phyloP scores from a whole-genome alignment of 441 rosid genomes.

The Dalechampia spathulata region DNA sequence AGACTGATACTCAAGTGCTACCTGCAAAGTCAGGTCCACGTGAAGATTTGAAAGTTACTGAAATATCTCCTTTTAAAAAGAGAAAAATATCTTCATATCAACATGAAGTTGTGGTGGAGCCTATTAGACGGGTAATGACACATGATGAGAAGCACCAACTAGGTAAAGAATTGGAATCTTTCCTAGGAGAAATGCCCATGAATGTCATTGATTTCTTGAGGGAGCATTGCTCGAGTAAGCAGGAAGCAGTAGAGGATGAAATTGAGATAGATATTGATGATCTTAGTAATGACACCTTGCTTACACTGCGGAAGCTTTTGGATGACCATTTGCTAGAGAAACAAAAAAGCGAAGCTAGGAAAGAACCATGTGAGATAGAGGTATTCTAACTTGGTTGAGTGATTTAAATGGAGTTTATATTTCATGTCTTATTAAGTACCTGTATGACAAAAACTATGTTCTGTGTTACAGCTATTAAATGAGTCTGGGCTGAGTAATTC shows the following conservation, averaged over 20 bases:
- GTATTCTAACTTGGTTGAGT: slow-evolving; percentile 25
- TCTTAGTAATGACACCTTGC: slow-evolving; percentile 55
- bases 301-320: slow-evolving; percentile 58
- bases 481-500: slow-evolving; percentile 70
- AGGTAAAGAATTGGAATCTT: slow-evolving; percentile 50
- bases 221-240: slow-evolving; percentile 45
- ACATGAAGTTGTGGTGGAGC: slow-evolving; percentile 31
- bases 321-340: slow-evolving; percentile 60
- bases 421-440: not conserved
- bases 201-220: slow-evolving; percentile 56
- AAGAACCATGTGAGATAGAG: slow-evolving; percentile 77
- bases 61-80: slow-evolving; percentile 30
- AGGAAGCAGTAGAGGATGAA: slow-evolving; percentile 53
- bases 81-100: slow-evolving; percentile 31
- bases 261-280: slow-evolving; percentile 83
- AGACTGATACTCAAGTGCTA: slow-evolving; percentile 15
- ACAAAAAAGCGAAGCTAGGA: slow-evolving; percentile 36
- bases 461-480: slow-evolving; percentile 43
- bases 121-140: slow-evolving; percentile 42
- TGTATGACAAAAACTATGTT: slow-evolving; percentile 10
- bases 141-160: slow-evolving; percentile 49
- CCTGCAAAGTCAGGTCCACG: slow-evolving; percentile 24
- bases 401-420: not conserved
- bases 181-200: slow-evolving; percentile 57
- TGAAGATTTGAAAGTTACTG: slow-evolving; percentile 27